phyloP scores from a whole-genome alignment of 2,329 filamentous ascomycete genomes.

The Helminthosporium solani region DNA sequence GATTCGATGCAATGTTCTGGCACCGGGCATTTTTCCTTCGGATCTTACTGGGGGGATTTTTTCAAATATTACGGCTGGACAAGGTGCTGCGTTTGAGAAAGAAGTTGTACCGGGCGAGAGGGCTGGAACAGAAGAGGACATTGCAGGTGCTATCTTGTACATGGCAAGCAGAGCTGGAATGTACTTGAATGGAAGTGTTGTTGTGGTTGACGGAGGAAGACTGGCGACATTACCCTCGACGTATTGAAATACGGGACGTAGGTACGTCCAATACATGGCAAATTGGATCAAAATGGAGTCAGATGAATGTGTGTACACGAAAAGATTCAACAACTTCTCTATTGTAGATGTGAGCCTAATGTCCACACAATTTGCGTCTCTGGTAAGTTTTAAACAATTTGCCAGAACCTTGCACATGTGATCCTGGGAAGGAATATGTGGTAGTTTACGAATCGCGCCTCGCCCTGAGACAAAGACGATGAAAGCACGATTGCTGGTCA shows the following conservation, averaged over 20 bases:
- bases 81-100: slow-evolving; percentile 6
- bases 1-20: slow-evolving; percentile 53
- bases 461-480: too few species aligned
- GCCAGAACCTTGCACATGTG: too few species aligned
- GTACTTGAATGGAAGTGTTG: slow-evolving; percentile 64
- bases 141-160: slow-evolving; percentile 66
- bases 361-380: too few species aligned
- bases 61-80: slow-evolving; percentile 1
- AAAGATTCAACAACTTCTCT: too few species aligned
- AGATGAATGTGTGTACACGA: too few species aligned
- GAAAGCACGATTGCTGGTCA: too few species aligned
- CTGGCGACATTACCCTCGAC: slow-evolving; percentile 57
- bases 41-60: slow-evolving; percentile 19
- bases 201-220: slow-evolving; percentile 65
- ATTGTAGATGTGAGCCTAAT: too few species aligned
- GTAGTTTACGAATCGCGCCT: too few species aligned
- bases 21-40: slow-evolving; percentile 45
- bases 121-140: slow-evolving; percentile 62
- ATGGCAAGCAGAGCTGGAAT: slow-evolving; percentile 64
- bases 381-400: too few species aligned
- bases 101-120: slow-evolving; percentile 54
- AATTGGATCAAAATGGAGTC: too few species aligned
- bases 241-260: slow-evolving; percentile 43
- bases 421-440: too few species aligned
- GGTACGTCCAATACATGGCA: too few species aligned